Base-by-base conservation (phyloP, 225 moss, liverwort and hornwort species). In the Straminergon stramineum region DNA sequence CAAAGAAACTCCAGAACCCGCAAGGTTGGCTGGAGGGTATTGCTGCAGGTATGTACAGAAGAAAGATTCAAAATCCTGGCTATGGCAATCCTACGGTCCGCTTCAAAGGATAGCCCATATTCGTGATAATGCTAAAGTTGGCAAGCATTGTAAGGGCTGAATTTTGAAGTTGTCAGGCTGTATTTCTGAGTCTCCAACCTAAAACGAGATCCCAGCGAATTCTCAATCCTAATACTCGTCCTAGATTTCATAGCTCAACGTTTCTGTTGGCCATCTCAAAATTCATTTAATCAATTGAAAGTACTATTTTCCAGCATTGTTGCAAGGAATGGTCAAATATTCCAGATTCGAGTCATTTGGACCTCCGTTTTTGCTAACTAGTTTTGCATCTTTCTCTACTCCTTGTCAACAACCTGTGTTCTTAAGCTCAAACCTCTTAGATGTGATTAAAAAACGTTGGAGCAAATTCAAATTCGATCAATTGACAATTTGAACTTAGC, bases 1-100 rank as follows among this genome's bases (percentile, higher is more conserved):
- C 95, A 11, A 96, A 94, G 90, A 92, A 96, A 75, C 91, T 96
- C 35, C 90, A 95, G 87, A 84, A 94, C 18, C 94, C 95, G 2
- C 90, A 90, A 83, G 95, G 90, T 76, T 95, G 95, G 87, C 88
- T 95, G 84, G 41, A 94, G 76, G 95, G 94, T 64, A 87, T 92
- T 88, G 94, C 94, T 82, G 89, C 94, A 88, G 95, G 96, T 88
- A 41, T 35, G 88, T 64, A 58, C 27, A 55, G 9, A 77, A 66
- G 39, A 28, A 39, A 17, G 13, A 26, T 57, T 79, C 58, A 11
- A 39, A 53, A 77, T 27, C 62, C 28, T 63, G n/a, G 63, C 52
- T 86, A 21, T 63, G 52, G 63, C 76, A 34, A 85, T 61, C 27
- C 74, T 75, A 60, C 13, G 12, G 27, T 85, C 48, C 48, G 19